A percentile compares a stretch with the other conserved stretches of the same genome.
Conservation (phyloP, 768 basidiomycete species). For the Gymnopilus dilepis region DNA sequence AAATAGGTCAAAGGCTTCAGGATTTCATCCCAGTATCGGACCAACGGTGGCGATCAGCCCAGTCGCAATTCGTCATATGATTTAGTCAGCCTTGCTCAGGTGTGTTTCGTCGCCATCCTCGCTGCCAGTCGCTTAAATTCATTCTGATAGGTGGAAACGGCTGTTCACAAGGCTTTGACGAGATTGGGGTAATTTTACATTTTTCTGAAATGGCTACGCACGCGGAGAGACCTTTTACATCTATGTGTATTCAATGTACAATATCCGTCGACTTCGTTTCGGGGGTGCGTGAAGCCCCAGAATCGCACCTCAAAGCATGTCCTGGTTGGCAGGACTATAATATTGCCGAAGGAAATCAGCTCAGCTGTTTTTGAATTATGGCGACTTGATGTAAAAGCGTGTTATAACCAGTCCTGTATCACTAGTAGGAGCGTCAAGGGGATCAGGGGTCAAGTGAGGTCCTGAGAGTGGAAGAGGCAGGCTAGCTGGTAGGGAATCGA, state of each 20-base stretch:
- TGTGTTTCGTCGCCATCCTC: neutral
- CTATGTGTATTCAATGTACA: too few relatives aligned
- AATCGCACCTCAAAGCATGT: too few relatives aligned
- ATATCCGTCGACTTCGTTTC: too few relatives aligned
- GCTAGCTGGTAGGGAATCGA: constrained; percentile 26
- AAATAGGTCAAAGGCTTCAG: neutral
- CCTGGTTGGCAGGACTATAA: too few relatives aligned
- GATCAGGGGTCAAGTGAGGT: constrained; percentile 16
- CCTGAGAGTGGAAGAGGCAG: constrained; percentile 31
- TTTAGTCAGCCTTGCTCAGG: neutral
- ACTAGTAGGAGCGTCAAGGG: constrained; percentile 25
- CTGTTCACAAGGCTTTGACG: neutral
- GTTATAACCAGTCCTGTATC: constrained; percentile 36
- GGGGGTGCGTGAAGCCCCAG: too few relatives aligned
- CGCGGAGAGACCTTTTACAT: too few relatives aligned
- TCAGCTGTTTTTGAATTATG: too few relatives aligned
- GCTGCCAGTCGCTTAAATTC: neutral
- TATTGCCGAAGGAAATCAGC: too few relatives aligned
- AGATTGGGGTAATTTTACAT: neutral
- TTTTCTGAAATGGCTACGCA: neutral
- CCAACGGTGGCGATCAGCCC: neutral
- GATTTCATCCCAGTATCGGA: neutral
- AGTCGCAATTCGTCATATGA: neutral
- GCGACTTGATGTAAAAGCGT: constrained; percentile 34
- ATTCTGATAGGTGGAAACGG: neutral